Evolutionary conservation across 768 basidiomycete species (phyloP), one percentile per base, ranked within the genome.

Genomic region (Galerina marginata): DNA sequence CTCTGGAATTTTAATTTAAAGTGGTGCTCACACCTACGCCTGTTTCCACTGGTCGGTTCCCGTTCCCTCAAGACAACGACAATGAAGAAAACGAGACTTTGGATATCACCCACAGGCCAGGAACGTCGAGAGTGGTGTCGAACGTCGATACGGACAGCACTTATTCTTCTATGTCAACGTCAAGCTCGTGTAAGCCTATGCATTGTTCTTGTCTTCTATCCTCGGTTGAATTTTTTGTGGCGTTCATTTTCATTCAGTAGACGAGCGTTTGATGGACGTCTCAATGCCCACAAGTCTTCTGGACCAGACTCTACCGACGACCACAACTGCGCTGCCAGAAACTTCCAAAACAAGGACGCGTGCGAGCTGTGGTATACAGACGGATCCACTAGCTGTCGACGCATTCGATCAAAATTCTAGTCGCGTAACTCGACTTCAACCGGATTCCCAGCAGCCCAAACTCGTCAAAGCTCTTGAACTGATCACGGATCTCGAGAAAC

Each of bases 191-290:
- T 65, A 45, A 51, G 65, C 64, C 14, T 23, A 29, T 43, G 16
- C 45, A 1, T 20, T 15, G 23, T 4, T 23, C 11, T 6, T 10
- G 7, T 51, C 6, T 54, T 25, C 16, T 10, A 38, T 16, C 12
- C 15, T 42, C 39, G 10, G 47, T 23, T 43, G 2, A 20, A 20
- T 20, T 20, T 20, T 20, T 20, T 20, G 20, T 20, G 20, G 20
- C 20, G 20, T 12, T 36, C 14, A 23, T 33, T 11, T 46, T n/a
- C 55, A 37, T 45, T 20, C n/a, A 72, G 71, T 69, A 7, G 68
- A 71, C 9, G 70, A 72, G 44, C 61, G 69, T 11, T 62, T 74
- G 2, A 56, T 68, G 52, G 71, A 74, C 50, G 54, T 69, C 16
- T 66, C 71, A 2, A 38, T 65, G 20, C 52, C 68, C 6, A 56